These are phyloP conservation scores for Metarhizium guizhouense DNA, from an alignment of 2,329 filamentous ascomycete species.

Conservation along the genomic window DNA sequence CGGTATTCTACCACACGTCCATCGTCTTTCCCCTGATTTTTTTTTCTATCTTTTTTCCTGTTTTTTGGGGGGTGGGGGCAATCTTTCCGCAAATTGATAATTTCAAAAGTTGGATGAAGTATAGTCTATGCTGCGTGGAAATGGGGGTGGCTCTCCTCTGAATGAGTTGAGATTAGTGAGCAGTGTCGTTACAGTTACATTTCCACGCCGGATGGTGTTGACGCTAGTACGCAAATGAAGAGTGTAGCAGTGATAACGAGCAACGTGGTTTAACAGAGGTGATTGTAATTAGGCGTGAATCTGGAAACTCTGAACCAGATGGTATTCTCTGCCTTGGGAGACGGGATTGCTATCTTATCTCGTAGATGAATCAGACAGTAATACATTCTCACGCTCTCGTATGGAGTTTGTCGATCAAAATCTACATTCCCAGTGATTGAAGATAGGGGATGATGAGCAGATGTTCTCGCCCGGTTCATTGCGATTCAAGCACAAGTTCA, in stretches of 20 bases:
- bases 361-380: neutral
- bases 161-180: neutral
- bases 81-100: neutral
- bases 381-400: neutral
- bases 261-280: neutral
- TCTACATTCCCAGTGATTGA: neutral
- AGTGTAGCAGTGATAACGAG: neutral
- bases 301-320: neutral
- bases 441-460: neutral
- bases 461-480: neutral
- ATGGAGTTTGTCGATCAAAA: neutral
- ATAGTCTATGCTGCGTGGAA: neutral
- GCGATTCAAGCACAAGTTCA: neutral
- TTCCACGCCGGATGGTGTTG: neutral
- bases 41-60: neutral
- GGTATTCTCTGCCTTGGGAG: neutral
- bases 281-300: neutral
- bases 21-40: neutral
- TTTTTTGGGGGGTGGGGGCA: too few relatives aligned
- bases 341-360: neutral
- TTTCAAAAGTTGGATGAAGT: neutral
- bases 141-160: neutral
- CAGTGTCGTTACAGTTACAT: neutral
- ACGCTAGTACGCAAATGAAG: neutral
- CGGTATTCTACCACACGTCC: neutral